Conservation (phyloP, 345 rosid genomes). For the Syzygium jambos region DNA sequence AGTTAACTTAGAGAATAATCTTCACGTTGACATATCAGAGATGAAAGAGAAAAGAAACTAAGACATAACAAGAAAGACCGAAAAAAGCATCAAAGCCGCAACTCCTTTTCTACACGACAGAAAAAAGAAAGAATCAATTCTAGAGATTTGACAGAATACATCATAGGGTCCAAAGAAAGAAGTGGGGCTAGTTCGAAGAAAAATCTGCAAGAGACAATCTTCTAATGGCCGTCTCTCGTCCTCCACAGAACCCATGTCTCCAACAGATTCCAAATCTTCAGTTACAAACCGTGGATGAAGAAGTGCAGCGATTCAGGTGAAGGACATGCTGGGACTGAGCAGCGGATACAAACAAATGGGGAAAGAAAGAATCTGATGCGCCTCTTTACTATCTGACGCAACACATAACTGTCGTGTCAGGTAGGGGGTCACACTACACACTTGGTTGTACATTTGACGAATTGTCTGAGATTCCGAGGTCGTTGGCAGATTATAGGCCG, state of each 20-base stretch:
- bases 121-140: neutral
- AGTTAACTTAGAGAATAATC: neutral
- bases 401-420: neutral
- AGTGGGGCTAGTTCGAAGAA: neutral
- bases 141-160: neutral
- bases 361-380: neutral
- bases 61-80: neutral
- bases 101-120: neutral
- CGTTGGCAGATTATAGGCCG: no score
- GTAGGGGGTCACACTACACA: neutral
- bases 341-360: neutral
- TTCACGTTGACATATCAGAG: neutral
- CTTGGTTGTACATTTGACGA: neutral
- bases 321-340: neutral
- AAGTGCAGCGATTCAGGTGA: neutral
- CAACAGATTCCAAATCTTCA: neutral
- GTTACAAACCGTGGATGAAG: neutral
- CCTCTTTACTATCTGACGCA: neutral
- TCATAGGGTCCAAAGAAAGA: neutral
- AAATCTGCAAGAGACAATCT: slow-evolving; percentile 1
- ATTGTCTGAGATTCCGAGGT: neutral
- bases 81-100: neutral
- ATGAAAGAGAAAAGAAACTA: neutral
- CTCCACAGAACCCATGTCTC: neutral
- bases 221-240: neutral